A percentile compares a stretch with the other conserved stretches of the same genome.
Conservation (phyloP, 2,329 filamentous ascomycete genomes). For the Orbilia javanica region DNA sequence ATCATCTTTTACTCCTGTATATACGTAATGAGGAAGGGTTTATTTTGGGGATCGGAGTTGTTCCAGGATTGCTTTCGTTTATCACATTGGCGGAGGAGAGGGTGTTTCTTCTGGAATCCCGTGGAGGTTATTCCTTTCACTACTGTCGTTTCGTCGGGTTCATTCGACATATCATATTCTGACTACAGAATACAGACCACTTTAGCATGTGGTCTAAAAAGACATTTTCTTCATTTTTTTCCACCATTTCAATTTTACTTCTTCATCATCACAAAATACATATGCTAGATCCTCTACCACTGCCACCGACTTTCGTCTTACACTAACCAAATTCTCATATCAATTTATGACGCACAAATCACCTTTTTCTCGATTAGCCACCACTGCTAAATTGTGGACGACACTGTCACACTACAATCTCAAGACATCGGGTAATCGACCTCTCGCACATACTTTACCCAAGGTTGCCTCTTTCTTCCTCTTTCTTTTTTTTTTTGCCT, state of each 20-base stretch:
- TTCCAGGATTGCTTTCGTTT: slow-evolving; percentile 48
- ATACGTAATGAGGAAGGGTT: slow-evolving; percentile 55
- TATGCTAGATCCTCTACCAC: slow-evolving; percentile 12
- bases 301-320: not conserved
- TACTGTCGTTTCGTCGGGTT: slow-evolving; percentile 15
- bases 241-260: not conserved
- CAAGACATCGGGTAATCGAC: not conserved
- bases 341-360: not conserved
- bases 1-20: slow-evolving; percentile 33
- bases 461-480: slow-evolving; percentile 24
- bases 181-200: slow-evolving; percentile 1
- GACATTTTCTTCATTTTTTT: not conserved
- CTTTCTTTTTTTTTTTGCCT: slow-evolving; percentile 23
- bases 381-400: not conserved
- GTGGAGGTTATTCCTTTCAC: slow-evolving; percentile 13
- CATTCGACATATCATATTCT: slow-evolving; percentile 8
- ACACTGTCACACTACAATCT: slow-evolving; percentile 19
- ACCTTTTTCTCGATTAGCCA: not conserved
- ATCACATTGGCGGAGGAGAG: slow-evolving; percentile 3
- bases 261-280: slow-evolving; percentile 9
- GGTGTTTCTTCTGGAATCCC: slow-evolving; percentile 3
- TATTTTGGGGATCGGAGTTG: slow-evolving; percentile 52
- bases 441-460: not conserved
- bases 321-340: not conserved
- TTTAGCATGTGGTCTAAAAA: not conserved